Evolutionary conservation across 495 filamentous ascomycete species (phyloP).

Genomic region (Echria macrotheca): DNA sequence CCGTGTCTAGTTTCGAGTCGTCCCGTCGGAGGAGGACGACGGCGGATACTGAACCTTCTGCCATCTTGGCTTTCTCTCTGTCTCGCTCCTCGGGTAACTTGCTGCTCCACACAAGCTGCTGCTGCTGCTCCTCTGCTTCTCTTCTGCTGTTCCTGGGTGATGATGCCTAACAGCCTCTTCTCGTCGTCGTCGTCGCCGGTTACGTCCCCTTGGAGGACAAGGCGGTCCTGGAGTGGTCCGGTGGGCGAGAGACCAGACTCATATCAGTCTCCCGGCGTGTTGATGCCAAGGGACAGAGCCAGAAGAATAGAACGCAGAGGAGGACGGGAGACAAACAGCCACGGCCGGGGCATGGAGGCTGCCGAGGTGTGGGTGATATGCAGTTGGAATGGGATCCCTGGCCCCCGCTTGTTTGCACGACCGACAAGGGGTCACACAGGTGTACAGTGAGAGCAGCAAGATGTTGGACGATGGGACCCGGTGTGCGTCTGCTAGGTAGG

Average conservation of each 20-base stretch:
- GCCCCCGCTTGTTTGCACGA: conserved; percentile 7
- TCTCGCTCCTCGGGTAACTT: not conserved
- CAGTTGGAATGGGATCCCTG: not conserved
- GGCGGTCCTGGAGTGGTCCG: not conserved
- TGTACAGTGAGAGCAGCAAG: conserved; percentile 8
- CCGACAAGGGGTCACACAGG: not conserved
- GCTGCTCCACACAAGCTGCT: not conserved
- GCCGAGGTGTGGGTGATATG: not conserved
- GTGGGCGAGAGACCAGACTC: not conserved
- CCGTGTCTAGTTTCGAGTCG: conserved; percentile 29
- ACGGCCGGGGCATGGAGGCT: conserved; percentile 5
- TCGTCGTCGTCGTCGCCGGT: not conserved
- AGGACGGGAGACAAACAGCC: not conserved
- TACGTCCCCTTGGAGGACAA: not conserved
- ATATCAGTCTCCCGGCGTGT: conserved; percentile 2
- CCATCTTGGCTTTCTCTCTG: conserved; percentile 8
- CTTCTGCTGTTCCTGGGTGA: too few species aligned
- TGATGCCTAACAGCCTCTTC: not conserved
- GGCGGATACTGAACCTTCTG: conserved; percentile 13
- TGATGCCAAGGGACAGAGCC: not conserved
- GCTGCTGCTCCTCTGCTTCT: too few species aligned
- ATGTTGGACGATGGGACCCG: not conserved
- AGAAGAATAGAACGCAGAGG: not conserved
- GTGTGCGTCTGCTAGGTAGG: not conserved
- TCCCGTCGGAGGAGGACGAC: conserved; percentile 4